Conservation (phyloP, 2,329 filamentous ascomycete species). For the Teratosphaeria pseudoeucalypti region DNA sequence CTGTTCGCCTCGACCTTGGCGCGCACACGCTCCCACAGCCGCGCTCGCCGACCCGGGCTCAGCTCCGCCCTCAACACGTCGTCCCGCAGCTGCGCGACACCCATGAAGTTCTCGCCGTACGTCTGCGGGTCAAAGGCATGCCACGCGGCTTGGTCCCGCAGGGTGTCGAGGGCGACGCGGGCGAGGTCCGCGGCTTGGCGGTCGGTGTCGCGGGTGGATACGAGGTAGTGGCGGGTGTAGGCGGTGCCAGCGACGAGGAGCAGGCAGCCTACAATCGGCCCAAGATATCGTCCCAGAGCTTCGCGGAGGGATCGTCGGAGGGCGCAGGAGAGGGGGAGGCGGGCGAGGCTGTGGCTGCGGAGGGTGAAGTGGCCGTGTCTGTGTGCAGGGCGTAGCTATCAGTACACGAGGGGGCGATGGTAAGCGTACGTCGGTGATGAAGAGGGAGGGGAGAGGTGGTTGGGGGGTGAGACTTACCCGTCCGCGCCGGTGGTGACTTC, state of each 20-base stretch:
- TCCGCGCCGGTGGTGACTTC: conserved; percentile 48
- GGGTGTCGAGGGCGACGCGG: conserved; percentile 68
- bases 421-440: conserved; percentile 12
- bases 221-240: conserved; percentile 57
- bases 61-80: conserved; percentile 80
- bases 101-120: conserved; percentile 68
- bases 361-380: conserved; percentile 49
- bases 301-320: conserved; percentile 67
- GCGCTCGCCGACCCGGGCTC: conserved; percentile 61
- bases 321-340: conserved; percentile 76
- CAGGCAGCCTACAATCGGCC: conserved; percentile 63
- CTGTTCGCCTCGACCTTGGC: conserved; percentile 85
- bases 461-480: conserved; percentile 41
- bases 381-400: conserved; percentile 67
- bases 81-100: conserved; percentile 80
- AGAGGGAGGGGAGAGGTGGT: conserved; percentile 1
- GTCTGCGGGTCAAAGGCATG: conserved; percentile 53
- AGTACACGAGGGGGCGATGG: conserved; percentile 43
- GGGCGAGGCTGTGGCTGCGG: conserved; percentile 80
- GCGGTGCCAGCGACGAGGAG: conserved; percentile 37
- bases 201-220: conserved; percentile 53
- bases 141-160: conserved; percentile 75
- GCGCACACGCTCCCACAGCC: conserved; percentile 74
- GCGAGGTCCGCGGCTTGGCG: conserved; percentile 74
- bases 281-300: conserved; percentile 76